Base-by-base conservation (phyloP, 2,329 filamentous ascomycete genomes). In the Talaromyces islandicus region DNA sequence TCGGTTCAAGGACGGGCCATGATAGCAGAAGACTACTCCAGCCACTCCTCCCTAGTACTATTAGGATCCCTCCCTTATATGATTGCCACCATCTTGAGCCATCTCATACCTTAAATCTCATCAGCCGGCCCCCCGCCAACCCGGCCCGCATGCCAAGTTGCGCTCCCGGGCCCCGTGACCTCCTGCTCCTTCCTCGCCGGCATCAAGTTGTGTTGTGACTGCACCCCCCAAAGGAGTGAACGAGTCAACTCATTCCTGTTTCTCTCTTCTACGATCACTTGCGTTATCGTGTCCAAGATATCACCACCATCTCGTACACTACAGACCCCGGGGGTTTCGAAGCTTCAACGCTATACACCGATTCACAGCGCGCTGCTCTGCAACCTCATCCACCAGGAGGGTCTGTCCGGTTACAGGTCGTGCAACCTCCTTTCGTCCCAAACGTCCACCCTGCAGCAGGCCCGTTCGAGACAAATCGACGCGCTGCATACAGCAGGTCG, bases 371-470 rank as follows among this genome's bases (percentile, higher is more conserved):
- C 27, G 0, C 48, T 29, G 25, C 48, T 52, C 24, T 52, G 25
- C 11, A 10, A 52, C 11, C n/a, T n/a, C 43, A 46, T 46, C 43
- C 43, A 35, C 6, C 17, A 46, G 17, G n/a, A 46, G 12, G 21
- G 11, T 1, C 43, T 46, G 7, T 46, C 43, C 19, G 19, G 19
- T 46, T 24, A 46, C 43, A 46, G 19, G 19, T 9, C 7, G 43
- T 46, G 43, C 43, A 46, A 46, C 43, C 43, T 11, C 43, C 21
- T 12, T 46, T 14, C 19, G 41, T 46, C 7, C 43, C 6, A 19
- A 46, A 46, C 48, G 48, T 52, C 48, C 48, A 29, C 17, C 48
- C 50, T 60, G 58, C 58, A 60, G 27, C 58, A 57, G 58, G 58
- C 54, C 54, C 43, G 29, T 57, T 60, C 58, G 58, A 60, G 58